Evolutionary conservation across 768 basidiomycete species (phyloP).

Genomic region (Mycena haematopus): DNA sequence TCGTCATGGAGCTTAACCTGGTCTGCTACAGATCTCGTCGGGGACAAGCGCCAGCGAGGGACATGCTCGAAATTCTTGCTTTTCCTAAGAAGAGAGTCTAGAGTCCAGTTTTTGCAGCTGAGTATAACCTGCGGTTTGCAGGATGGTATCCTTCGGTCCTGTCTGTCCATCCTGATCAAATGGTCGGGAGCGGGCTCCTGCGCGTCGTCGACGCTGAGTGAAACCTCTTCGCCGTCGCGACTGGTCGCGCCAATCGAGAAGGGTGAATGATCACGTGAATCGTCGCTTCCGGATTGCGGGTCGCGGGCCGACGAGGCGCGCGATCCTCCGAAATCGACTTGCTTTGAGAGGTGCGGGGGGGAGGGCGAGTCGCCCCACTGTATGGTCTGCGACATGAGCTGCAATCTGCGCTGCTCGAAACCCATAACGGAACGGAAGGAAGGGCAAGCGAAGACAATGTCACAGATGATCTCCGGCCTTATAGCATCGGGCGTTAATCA

Average conservation of each 20-base stretch:
- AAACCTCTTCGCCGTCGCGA: neutral
- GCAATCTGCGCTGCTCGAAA: constrained; percentile 33
- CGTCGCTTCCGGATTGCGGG: constrained; percentile 5
- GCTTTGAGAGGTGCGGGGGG: constrained; percentile 22
- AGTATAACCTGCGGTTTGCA: constrained; percentile 25
- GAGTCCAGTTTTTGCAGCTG: constrained; percentile 59
- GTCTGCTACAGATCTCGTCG: constrained; percentile 34
- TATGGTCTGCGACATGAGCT: constrained; percentile 27
- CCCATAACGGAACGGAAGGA: constrained; percentile 16
- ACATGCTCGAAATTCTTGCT: constrained; percentile 51
- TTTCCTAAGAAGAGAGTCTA: constrained; percentile 45
- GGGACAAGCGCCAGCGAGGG: constrained; percentile 43
- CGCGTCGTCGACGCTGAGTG: neutral
- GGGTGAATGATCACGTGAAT: neutral
- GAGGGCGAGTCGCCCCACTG: constrained; percentile 30
- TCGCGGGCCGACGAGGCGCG: neutral
- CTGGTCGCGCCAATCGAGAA: neutral
- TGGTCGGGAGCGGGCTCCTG: neutral
- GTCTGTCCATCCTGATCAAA: constrained; percentile 15
- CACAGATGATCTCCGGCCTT: neutral
- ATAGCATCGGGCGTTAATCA: constrained; percentile 16
- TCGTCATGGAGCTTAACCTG: constrained; percentile 54
- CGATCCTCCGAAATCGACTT: neutral
- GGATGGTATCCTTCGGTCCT: neutral
- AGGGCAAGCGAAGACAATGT: neutral